These are phyloP conservation scores for Cystoisospora suis DNA, from an alignment of 169 alveolate genomes.

Conservation along the genomic window DNA sequence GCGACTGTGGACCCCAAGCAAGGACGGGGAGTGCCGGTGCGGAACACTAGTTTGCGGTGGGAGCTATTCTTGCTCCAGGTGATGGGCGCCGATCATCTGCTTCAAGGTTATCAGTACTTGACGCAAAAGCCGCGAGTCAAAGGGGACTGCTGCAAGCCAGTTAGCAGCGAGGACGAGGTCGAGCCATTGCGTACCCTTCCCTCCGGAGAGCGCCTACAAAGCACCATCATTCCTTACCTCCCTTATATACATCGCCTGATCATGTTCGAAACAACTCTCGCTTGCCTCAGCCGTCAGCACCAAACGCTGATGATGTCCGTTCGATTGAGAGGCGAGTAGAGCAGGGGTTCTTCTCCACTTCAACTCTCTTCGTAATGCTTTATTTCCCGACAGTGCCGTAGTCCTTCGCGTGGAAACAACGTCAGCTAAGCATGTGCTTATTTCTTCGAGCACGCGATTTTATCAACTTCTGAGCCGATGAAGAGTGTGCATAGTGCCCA, in stretches of 20 bases:
- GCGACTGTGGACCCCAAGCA: too few species aligned
- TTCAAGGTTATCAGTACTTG: constrained; percentile 3
- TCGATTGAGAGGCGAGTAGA: too few species aligned
- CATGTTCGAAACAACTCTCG: background rate
- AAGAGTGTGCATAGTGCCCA: too few species aligned
- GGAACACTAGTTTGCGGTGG: background rate
- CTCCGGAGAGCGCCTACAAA: background rate
- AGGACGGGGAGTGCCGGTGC: too few species aligned
- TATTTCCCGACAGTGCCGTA: too few species aligned
- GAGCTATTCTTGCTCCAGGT: background rate
- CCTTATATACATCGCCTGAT: constrained; percentile 25
- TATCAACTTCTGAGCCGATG: too few species aligned
- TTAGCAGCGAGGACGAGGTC: background rate
- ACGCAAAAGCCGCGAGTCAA: background rate
- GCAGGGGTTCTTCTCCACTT: too few species aligned
- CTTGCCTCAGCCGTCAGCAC: background rate
- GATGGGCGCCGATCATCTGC: background rate
- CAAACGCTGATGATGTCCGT: too few species aligned
- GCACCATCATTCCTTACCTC: background rate
- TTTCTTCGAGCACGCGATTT: too few species aligned
- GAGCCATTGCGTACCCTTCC: background rate
- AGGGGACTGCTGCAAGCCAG: background rate
- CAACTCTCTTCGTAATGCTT: too few species aligned
- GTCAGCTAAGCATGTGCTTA: too few species aligned
- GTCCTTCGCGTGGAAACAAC: too few species aligned